Percentiles rank a stretch among this genome's conserved stretches.
These are phyloP conservation scores for Polyplosphaeria fusca DNA, from an alignment of 495 filamentous ascomycete species.

Conservation along the genomic window DNA sequence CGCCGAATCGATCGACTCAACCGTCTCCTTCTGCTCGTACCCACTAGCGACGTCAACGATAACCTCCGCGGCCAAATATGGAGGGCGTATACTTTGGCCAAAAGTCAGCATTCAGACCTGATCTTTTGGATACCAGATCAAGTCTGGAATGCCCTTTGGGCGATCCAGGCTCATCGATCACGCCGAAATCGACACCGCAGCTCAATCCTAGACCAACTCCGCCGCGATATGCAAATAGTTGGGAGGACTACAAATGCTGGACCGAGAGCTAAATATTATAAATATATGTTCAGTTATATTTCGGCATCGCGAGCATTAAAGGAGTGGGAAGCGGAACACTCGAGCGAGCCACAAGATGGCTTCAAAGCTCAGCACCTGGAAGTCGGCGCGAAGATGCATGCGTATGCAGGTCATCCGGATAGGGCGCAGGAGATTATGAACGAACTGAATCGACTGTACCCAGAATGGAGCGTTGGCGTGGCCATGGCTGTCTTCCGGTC, in stretches of 20 bases:
- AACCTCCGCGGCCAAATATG: slow-evolving; percentile 5
- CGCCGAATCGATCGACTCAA: neutral
- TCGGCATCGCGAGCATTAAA: slow-evolving; percentile 16
- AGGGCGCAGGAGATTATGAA: slow-evolving; percentile 23
- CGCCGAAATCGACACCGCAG: slow-evolving; percentile 3
- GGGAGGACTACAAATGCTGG: slow-evolving; percentile 12
- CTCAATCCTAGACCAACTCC: slow-evolving; percentile 10
- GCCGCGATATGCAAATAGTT: slow-evolving; percentile 23
- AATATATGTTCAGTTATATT: slow-evolving; percentile 15
- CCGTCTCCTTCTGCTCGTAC: neutral
- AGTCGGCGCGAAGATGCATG: slow-evolving; percentile 27
- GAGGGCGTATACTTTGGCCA: slow-evolving; percentile 20
- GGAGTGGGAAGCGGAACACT: slow-evolving; percentile 27
- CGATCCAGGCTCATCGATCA: neutral
- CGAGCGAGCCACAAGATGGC: neutral
- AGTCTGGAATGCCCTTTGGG: slow-evolving; percentile 27
- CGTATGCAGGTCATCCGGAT: slow-evolving; percentile 14
- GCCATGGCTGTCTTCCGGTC: slow-evolving; percentile 24
- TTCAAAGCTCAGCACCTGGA: slow-evolving; percentile 18
- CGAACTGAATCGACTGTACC: slow-evolving; percentile 19
- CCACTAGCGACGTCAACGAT: neutral
- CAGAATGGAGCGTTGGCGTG: slow-evolving; percentile 5
- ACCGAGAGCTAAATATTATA: slow-evolving; percentile 7
- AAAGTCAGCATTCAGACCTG: neutral
- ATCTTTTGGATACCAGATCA: slow-evolving; percentile 6